Conservation (phyloP, 306 rosid genomes). For the Rubus parviflorus region DNA sequence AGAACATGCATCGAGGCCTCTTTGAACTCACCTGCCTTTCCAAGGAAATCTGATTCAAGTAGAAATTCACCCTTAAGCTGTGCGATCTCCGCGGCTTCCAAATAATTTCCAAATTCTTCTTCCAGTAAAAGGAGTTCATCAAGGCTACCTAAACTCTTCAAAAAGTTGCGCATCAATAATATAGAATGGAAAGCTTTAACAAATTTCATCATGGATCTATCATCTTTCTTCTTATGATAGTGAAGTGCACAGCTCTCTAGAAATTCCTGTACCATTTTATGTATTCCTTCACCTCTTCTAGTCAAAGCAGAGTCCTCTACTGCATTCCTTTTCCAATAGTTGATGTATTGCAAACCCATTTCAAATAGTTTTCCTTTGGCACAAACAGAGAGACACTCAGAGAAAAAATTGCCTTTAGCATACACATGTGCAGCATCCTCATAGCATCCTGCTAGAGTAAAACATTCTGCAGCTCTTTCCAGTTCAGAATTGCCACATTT, state of each 20-base stretch:
- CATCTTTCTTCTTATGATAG: conserved; percentile 38
- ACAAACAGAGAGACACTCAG: conserved; percentile 41
- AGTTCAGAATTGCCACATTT: conserved; percentile 33
- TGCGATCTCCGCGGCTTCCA: conserved; percentile 36
- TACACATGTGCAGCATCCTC: conserved; percentile 42
- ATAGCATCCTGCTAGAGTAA: conserved; percentile 35
- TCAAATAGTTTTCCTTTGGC: conserved; percentile 40
- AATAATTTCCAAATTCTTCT: conserved; percentile 47
- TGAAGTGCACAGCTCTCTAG: conserved; percentile 46
- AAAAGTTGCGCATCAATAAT: conserved; percentile 49
- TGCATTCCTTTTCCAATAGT: conserved; percentile 42
- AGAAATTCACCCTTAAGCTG: conserved; percentile 10
- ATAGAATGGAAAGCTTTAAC: conserved; percentile 51
- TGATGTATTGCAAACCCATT: conserved; percentile 39
- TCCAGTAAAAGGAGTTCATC: conserved; percentile 57
- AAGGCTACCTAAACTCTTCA: conserved; percentile 38
- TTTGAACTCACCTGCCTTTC: conserved; percentile 47
- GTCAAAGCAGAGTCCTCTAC: not conserved
- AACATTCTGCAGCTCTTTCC: conserved; percentile 57
- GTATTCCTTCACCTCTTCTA: conserved; percentile 8
- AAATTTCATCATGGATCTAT: conserved; percentile 52
- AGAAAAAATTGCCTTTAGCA: conserved; percentile 44
- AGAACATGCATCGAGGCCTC: conserved; percentile 17
- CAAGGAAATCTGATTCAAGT: conserved; percentile 32
- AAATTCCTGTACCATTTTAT: conserved; percentile 39